Conservation (phyloP, 2,329 filamentous ascomycete species). For the Colletotrichum liaoningense region DNA sequence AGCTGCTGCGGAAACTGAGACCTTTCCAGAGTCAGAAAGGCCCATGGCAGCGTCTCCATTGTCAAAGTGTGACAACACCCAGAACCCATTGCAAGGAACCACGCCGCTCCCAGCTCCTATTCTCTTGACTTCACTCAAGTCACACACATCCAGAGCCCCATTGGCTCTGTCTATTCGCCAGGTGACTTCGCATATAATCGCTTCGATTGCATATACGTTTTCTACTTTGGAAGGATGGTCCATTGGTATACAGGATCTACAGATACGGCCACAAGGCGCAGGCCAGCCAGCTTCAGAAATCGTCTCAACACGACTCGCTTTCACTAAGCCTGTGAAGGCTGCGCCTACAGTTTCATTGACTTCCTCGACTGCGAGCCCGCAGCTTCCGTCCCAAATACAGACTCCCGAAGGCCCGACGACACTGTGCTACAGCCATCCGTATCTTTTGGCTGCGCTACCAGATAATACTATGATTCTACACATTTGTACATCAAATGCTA, state of each 20-base stretch:
- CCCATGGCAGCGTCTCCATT: not conserved
- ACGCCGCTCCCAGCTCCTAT: constrained; percentile 53
- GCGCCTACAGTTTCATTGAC: constrained; percentile 8
- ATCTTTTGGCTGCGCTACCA: constrained; percentile 83
- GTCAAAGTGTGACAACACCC: not conserved
- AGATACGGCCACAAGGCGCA: constrained; percentile 57
- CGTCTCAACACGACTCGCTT: constrained; percentile 53
- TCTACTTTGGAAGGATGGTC: constrained; percentile 86
- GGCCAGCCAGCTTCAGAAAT: constrained; percentile 44
- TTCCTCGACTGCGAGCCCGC: constrained; percentile 26
- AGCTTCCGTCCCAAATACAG: not conserved
- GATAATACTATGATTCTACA: constrained; percentile 91
- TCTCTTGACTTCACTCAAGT: constrained; percentile 82
- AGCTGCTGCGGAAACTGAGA: constrained; percentile 19
- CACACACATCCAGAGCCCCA: constrained; percentile 82
- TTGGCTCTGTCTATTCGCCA: constrained; percentile 85
- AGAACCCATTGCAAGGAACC: not conserved
- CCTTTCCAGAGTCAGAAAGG: constrained; percentile 17
- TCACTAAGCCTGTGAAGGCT: constrained; percentile 47
- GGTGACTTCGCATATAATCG: constrained; percentile 72
- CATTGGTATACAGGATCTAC: constrained; percentile 90
- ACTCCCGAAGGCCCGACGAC: constrained; percentile 64
- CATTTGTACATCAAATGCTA: constrained; percentile 79
- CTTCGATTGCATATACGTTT: constrained; percentile 88
- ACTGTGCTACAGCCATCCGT: constrained; percentile 82